phyloP scores from a whole-genome alignment of 768 basidiomycete species.

The Boletales sp. region DNA sequence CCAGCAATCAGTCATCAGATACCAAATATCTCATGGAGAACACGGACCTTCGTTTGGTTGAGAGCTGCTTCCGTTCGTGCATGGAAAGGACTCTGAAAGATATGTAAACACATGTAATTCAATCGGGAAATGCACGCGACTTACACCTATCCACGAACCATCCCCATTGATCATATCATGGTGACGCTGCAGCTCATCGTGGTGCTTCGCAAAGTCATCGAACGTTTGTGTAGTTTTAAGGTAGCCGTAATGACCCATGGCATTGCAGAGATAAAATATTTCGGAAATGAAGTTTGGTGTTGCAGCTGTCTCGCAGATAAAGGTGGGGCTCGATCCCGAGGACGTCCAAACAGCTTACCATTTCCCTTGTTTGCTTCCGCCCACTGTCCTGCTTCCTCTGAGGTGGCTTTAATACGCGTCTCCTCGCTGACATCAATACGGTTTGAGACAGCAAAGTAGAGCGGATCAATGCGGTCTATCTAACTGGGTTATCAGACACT shows the following conservation, averaged over 20 bases:
- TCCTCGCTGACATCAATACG: constrained; percentile 82
- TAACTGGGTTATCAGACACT: constrained; percentile 28
- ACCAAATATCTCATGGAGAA: not conserved
- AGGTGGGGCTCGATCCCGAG: not conserved
- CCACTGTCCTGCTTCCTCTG: constrained; percentile 81
- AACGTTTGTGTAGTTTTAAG: constrained; percentile 76
- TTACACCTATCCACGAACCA: constrained; percentile 79
- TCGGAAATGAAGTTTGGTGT: constrained; percentile 92
- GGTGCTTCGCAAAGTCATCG: constrained; percentile 68
- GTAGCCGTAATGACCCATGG: constrained; percentile 87
- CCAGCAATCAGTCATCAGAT: constrained; percentile 1
- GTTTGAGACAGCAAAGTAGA: constrained; percentile 70
- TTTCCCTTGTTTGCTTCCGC: constrained; percentile 46
- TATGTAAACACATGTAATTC: not conserved
- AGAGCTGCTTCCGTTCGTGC: constrained; percentile 76
- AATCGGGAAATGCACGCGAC: constrained; percentile 20
- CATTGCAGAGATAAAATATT: constrained; percentile 84
- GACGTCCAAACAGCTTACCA: constrained; percentile 33
- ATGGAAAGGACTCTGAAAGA: constrained; percentile 60
- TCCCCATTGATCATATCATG: constrained; percentile 73
- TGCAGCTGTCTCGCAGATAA: constrained; percentile 38
- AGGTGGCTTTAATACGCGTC: constrained; percentile 90
- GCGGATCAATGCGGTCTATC: constrained; percentile 88
- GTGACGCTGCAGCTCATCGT: constrained; percentile 74
- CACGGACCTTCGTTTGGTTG: constrained; percentile 67